These are phyloP conservation scores for Diaporthe citrichinensis DNA, from an alignment of 2,329 filamentous ascomycete species.

Conservation along the genomic window DNA sequence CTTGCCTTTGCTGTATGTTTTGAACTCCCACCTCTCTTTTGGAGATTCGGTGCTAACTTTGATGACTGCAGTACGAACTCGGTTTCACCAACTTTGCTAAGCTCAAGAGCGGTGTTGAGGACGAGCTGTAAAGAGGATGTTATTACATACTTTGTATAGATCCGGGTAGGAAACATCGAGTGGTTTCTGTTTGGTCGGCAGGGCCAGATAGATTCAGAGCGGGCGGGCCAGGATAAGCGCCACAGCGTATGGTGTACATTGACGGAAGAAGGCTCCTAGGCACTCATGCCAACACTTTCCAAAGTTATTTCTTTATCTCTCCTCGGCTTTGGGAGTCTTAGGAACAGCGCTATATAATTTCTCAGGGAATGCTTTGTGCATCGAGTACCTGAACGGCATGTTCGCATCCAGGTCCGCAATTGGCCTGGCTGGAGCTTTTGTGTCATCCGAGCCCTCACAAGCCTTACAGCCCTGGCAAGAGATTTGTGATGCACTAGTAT, in stretches of 20 bases:
- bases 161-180: neutral
- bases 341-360: neutral
- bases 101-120: constrained; percentile 34
- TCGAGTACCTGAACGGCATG: neutral
- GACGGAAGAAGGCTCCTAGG: neutral
- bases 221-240: neutral
- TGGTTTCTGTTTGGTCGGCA: too few relatives aligned
- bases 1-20: constrained; percentile 73
- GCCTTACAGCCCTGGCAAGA: too few relatives aligned
- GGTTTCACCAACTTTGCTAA: constrained; percentile 41
- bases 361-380: neutral
- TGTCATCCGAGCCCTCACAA: too few relatives aligned
- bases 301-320: neutral
- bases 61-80: constrained; percentile 38
- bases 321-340: neutral
- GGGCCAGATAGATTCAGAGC: neutral
- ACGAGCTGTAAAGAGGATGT: constrained; percentile 34
- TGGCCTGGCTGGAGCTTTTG: too few relatives aligned
- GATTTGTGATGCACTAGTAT: neutral
- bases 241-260: neutral
- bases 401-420: too few relatives aligned
- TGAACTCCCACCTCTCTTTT: too few relatives aligned
- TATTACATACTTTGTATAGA: neutral
- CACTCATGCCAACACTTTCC: neutral
- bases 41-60: neutral